A percentile compares a stretch with the other conserved stretches of the same genome.
Conservation (phyloP, 371 early-diverging fungal genomes). For the Mortierella sp. region DNA sequence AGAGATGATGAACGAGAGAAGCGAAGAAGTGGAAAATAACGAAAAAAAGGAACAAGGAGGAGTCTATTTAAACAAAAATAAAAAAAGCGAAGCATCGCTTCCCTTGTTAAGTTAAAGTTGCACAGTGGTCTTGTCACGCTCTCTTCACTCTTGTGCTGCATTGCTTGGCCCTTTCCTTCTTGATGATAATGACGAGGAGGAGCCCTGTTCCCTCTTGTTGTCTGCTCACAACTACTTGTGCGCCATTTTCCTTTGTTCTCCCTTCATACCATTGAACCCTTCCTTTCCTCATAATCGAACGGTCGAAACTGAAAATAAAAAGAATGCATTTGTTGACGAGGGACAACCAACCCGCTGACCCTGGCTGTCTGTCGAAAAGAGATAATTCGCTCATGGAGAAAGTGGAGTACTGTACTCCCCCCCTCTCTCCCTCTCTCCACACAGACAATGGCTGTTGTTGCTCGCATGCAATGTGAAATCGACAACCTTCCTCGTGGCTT, state of each 20-base stretch:
- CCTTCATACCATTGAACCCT: background rate
- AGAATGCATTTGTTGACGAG: background rate
- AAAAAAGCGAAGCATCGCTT: background rate
- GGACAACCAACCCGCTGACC: background rate
- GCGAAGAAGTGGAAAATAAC: background rate
- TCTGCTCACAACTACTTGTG: background rate
- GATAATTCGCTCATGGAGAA: background rate
- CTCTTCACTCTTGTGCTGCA: background rate
- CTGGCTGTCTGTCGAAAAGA: background rate
- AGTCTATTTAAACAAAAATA: background rate
- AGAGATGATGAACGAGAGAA: background rate
- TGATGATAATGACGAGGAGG: background rate
- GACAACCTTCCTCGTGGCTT: background rate
- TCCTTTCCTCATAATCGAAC: background rate
- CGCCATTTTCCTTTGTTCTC: background rate
- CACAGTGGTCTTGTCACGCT: background rate
- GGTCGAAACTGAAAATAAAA: conserved; percentile 8
- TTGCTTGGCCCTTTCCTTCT: background rate
- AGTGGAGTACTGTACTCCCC: background rate
- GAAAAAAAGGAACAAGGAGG: background rate
- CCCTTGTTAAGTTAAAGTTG: background rate
- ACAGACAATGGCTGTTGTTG: background rate
- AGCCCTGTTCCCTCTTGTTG: background rate
- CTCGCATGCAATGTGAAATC: no score
- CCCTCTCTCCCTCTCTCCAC: background rate